These are phyloP conservation scores for Trichophyton verrucosum DNA, from an alignment of 2,329 filamentous ascomycete genomes.

Conservation along the genomic window DNA sequence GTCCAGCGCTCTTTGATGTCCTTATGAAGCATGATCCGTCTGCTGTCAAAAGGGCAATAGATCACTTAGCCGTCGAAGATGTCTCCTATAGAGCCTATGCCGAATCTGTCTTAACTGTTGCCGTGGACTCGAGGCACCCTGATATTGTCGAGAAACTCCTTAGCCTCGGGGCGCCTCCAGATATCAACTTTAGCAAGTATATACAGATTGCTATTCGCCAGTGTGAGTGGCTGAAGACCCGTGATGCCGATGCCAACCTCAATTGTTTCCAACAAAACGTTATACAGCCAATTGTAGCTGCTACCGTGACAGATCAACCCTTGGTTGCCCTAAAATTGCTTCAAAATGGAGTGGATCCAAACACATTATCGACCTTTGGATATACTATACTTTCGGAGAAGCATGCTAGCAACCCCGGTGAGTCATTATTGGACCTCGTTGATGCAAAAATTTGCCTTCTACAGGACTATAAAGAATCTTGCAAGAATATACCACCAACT, in stretches of 20 bases:
- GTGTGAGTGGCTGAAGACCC: neutral
- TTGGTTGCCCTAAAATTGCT: slow-evolving; percentile 48
- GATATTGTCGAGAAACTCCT: slow-evolving; percentile 48
- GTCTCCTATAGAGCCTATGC: neutral
- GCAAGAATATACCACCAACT: neutral
- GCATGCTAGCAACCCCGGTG: neutral
- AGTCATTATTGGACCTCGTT: slow-evolving; percentile 9
- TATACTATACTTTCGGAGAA: slow-evolving; percentile 14
- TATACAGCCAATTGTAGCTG: slow-evolving; percentile 49
- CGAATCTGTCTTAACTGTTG: slow-evolving; percentile 6
- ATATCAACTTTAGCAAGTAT: neutral
- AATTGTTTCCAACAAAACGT: neutral
- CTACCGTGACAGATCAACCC: slow-evolving; percentile 41
- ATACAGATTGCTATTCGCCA: neutral
- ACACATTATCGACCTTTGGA: slow-evolving; percentile 40
- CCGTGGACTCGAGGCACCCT: slow-evolving; percentile 30
- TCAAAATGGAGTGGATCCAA: slow-evolving; percentile 52
- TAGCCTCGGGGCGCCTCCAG: slow-evolving; percentile 42
- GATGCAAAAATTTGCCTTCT: neutral
- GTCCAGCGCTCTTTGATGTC: slow-evolving; percentile 15
- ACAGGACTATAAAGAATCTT: neutral
- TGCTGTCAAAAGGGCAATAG: slow-evolving; percentile 8
- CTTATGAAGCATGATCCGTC: slow-evolving; percentile 9
- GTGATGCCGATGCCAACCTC: neutral
- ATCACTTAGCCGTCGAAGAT: slow-evolving; percentile 3